A percentile compares a stretch with the other conserved stretches of the same genome.
phyloP scores from a whole-genome alignment of 495 filamentous ascomycete species.

The Ramalina intermedia region DNA sequence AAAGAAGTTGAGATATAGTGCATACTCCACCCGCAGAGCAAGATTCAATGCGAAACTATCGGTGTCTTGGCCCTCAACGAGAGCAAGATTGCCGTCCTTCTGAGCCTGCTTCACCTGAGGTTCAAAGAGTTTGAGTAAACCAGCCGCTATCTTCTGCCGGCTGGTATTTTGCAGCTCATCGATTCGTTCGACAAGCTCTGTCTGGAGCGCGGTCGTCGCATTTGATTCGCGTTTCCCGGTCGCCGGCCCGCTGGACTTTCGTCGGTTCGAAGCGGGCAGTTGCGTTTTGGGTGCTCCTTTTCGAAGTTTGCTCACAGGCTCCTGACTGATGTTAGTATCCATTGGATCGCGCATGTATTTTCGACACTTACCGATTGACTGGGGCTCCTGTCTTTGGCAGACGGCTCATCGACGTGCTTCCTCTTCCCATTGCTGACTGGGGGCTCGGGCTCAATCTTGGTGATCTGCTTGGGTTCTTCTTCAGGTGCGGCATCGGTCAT shows the following conservation, averaged over 20 bases:
- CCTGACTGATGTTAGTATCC: slow-evolving; percentile 13
- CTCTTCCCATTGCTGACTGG: slow-evolving; percentile 19
- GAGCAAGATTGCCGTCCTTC: slow-evolving; percentile 33
- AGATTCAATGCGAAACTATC: slow-evolving; percentile 39
- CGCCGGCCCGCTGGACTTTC: slow-evolving; percentile 23
- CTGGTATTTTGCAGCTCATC: slow-evolving; percentile 32
- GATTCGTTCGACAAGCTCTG: slow-evolving; percentile 20
- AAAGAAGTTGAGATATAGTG: slow-evolving; percentile 43
- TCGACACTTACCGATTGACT: slow-evolving; percentile 10
- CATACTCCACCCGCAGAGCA: slow-evolving; percentile 61
- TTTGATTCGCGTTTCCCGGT: slow-evolving; percentile 17
- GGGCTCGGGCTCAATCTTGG: background rate
- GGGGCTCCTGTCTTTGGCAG: slow-evolving; percentile 7
- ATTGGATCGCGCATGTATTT: background rate
- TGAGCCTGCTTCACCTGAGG: slow-evolving; percentile 35
- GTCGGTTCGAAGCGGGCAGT: slow-evolving; percentile 14
- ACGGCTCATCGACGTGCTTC: slow-evolving; percentile 29
- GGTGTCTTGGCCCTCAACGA: slow-evolving; percentile 37
- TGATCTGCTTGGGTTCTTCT: background rate
- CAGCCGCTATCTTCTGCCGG: slow-evolving; percentile 34
- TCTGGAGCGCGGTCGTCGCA: slow-evolving; percentile 11
- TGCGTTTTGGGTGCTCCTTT: slow-evolving; percentile 29
- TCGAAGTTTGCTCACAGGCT: slow-evolving; percentile 33
- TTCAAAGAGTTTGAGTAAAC: slow-evolving; percentile 39
- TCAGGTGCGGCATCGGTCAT: background rate